A percentile compares a stretch with the other conserved stretches of the same genome.
Conservation (phyloP, 2,329 filamentous ascomycete species). For the Calcarisporium arbuscula region DNA sequence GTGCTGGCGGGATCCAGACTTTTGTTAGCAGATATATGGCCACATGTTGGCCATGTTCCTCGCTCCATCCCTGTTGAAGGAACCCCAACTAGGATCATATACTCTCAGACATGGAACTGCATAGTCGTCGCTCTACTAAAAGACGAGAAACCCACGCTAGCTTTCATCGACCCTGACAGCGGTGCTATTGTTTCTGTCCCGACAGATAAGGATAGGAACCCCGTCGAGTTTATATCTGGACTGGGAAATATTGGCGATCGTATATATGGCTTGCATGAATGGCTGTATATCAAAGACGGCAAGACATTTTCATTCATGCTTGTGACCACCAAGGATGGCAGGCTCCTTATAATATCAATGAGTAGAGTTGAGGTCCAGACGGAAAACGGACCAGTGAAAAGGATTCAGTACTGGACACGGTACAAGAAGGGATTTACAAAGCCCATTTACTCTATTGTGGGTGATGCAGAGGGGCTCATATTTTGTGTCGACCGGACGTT, state of each 20-base stretch:
- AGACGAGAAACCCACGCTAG: conserved; percentile 39
- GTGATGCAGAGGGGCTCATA: conserved; percentile 50
- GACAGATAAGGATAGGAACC: conserved; percentile 32
- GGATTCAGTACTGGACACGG: conserved; percentile 47
- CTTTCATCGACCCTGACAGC: conserved; percentile 51
- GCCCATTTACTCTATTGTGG: conserved; percentile 50
- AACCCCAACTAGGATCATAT: conserved; percentile 46
- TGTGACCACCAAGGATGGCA: conserved; percentile 48
- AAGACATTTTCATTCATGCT: conserved; percentile 58
- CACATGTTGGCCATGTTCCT: conserved; percentile 39
- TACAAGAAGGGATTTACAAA: conserved; percentile 38
- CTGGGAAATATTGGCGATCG: conserved; percentile 52
- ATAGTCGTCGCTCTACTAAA: conserved; percentile 46
- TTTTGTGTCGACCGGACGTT: conserved; percentile 48
- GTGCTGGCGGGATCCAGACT: conserved; percentile 45
- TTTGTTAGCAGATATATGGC: conserved; percentile 46
- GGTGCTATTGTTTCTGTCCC: conserved; percentile 45
- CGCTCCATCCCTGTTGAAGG: conserved; percentile 41
- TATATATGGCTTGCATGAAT: conserved; percentile 57
- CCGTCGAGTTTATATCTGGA: conserved; percentile 44
- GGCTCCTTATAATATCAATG: conserved; percentile 50
- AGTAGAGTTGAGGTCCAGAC: conserved; percentile 18
- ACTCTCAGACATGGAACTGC: conserved; percentile 46
- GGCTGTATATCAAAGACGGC: conserved; percentile 52
- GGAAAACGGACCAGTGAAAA: conserved; percentile 10